phyloP scores from a whole-genome alignment of 73 alveolate species.

The Tetrahymena malaccensis region DNA sequence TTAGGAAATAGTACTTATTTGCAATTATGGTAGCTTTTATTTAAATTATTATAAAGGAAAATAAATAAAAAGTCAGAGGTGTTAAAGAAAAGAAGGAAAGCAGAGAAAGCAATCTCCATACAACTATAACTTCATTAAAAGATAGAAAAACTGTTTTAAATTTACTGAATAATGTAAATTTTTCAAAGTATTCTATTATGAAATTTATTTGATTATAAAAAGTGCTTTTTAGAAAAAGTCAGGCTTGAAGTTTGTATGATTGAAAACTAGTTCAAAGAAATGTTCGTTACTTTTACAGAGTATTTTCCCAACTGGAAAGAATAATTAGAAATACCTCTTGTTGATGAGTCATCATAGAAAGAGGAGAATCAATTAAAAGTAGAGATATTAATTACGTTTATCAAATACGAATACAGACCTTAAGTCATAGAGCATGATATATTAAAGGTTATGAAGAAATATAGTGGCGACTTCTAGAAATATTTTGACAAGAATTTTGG shows the following conservation, averaged over 20 bases:
- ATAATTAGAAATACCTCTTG: neutral
- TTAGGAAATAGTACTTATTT: neutral
- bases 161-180: neutral
- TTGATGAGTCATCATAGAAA: neutral
- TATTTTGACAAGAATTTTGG: neutral
- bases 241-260: neutral
- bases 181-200: too few relatives aligned
- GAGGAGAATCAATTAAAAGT: neutral
- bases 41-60: neutral
- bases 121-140: neutral
- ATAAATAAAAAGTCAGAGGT: neutral
- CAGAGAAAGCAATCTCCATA: neutral
- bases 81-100: neutral
- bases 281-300: neutral
- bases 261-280: neutral
- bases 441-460: neutral
- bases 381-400: neutral
- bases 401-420: neutral
- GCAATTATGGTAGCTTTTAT: neutral
- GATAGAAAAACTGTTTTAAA: neutral
- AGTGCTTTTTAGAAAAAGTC: neutral
- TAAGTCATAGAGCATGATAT: neutral
- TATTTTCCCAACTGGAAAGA: neutral
- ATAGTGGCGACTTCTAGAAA: neutral
- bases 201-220: too few relatives aligned